Conservation (phyloP, 331 rosid genomes). For the Spiraea crenata region DNA sequence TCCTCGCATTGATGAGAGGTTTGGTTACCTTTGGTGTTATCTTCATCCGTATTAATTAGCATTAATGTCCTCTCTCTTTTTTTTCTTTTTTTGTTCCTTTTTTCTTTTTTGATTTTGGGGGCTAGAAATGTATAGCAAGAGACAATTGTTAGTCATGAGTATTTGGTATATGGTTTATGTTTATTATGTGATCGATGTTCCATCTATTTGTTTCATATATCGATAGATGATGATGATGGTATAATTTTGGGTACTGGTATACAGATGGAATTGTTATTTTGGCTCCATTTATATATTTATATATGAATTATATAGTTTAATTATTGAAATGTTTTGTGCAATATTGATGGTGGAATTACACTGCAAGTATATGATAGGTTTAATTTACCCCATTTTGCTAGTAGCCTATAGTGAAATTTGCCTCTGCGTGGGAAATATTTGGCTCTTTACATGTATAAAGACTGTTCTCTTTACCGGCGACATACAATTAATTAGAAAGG, state of each 20-base stretch:
- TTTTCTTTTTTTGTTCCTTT: not conserved
- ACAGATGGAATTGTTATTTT: not conserved
- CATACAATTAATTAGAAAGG: too few species aligned
- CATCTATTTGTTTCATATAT: conserved; percentile 44
- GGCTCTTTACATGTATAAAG: too few species aligned
- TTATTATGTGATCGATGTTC: conserved; percentile 32
- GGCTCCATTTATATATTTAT: not conserved
- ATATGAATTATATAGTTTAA: not conserved
- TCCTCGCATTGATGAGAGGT: conserved; percentile 34
- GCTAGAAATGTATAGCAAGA: conserved; percentile 67
- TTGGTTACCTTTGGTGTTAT: conserved; percentile 41
- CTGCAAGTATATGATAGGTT: too few species aligned
- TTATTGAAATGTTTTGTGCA: not conserved
- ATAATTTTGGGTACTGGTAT: conserved; percentile 22
- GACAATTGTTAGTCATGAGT: conserved; percentile 33
- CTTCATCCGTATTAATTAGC: conserved; percentile 35
- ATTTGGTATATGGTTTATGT: not conserved
- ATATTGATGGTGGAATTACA: not conserved
- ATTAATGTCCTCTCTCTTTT: not conserved
- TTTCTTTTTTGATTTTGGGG: conserved; percentile 8
- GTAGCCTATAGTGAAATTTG: too few species aligned
- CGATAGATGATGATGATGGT: conserved; percentile 27
- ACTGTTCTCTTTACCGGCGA: too few species aligned
- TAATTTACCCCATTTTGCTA: too few species aligned
- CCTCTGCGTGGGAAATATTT: too few species aligned